Conservation (phyloP, 1,284 basidiomycete species). For the Pholiota adiposa region DNA sequence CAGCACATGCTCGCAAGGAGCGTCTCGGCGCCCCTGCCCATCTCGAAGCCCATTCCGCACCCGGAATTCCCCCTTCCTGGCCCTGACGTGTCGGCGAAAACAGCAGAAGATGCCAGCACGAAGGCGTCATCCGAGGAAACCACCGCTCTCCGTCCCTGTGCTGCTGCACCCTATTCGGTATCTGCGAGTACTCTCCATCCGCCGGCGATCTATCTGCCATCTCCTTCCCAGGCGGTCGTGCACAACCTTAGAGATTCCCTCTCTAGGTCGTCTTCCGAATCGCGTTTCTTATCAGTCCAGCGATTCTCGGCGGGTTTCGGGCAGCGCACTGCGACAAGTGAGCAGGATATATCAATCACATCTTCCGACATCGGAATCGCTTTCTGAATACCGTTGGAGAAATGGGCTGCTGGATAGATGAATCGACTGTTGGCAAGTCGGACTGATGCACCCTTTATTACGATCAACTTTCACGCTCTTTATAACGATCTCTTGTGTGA, state of each 20-base stretch:
- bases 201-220: slow-evolving; percentile 13
- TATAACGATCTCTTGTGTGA: not conserved
- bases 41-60: slow-evolving; percentile 15
- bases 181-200: slow-evolving; percentile 11
- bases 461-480: not conserved
- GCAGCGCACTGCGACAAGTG: not conserved
- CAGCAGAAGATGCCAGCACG: not conserved
- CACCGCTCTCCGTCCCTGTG: slow-evolving; percentile 13
- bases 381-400: no score
- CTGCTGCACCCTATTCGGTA: slow-evolving; percentile 10
- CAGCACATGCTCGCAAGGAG: not conserved
- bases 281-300: slow-evolving; percentile 1
- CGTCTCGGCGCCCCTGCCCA: not conserved
- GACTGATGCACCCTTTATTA: no score
- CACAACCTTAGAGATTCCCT: slow-evolving; percentile 2
- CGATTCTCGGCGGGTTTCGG: not conserved
- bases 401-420: no score
- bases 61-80: slow-evolving; percentile 15
- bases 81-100: slow-evolving; percentile 2
- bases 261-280: not conserved
- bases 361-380: slow-evolving; percentile 16
- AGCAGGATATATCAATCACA: slow-evolving; percentile 4
- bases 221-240: slow-evolving; percentile 15
- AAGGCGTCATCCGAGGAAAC: not conserved
- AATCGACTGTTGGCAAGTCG: no score